Evolutionary conservation across 2,329 filamentous ascomycete species (phyloP).

Genomic region (Cercospora berteroae): DNA sequence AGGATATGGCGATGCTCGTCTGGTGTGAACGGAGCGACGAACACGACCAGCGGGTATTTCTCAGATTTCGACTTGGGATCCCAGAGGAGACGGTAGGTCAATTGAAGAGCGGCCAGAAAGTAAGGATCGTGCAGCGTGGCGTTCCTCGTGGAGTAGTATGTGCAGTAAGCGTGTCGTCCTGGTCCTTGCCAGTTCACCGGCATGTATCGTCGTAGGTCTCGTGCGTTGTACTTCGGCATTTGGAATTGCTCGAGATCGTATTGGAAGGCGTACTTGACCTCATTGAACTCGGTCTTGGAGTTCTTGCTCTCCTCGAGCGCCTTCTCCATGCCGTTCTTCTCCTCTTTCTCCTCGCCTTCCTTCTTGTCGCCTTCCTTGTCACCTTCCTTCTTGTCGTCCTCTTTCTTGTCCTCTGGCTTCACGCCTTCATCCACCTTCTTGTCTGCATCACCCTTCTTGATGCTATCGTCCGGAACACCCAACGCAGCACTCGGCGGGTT

Average conservation of each 20-base stretch:
- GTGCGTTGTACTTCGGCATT: conserved; percentile 17
- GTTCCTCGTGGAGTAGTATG: conserved; percentile 25
- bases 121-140: conserved; percentile 26
- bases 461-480: conserved; percentile 14
- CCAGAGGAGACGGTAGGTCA: conserved; percentile 27
- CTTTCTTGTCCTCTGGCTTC: conserved; percentile 11
- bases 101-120: conserved; percentile 25
- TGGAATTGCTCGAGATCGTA: conserved; percentile 14
- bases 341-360: not conserved
- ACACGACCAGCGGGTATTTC: conserved; percentile 26
- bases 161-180: conserved; percentile 22
- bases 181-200: conserved; percentile 26
- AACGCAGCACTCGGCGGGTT: conserved; percentile 18
- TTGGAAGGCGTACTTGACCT: conserved; percentile 20
- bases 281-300: conserved; percentile 20
- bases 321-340: conserved; percentile 10
- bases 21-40: conserved; percentile 26
- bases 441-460: conserved; percentile 10
- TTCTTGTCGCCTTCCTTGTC: conserved; percentile 7
- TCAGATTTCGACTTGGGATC: conserved; percentile 23
- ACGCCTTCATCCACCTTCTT: conserved; percentile 10
- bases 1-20: conserved; percentile 24
- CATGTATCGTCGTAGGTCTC: conserved; percentile 16
- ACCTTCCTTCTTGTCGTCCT: conserved; percentile 5
- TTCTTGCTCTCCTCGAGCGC: conserved; percentile 15